Evolutionary conservation across 2,329 filamentous ascomycete genomes (phyloP).

Genomic region (Calonectria crousiana): DNA sequence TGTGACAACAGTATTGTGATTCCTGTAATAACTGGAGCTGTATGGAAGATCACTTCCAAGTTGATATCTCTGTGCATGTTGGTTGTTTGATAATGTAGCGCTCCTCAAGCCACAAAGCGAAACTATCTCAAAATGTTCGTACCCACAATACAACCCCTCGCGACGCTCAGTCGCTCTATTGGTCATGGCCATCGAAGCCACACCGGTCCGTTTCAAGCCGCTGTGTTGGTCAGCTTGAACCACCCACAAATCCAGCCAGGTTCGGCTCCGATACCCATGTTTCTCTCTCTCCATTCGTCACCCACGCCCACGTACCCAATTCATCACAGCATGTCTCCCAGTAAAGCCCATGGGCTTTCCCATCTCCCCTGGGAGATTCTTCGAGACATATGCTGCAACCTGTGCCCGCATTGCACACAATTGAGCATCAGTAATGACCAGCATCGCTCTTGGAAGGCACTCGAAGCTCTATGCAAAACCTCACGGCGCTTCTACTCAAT

Average conservation of each 20-base stretch:
- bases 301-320: background rate
- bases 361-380: background rate
- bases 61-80: background rate
- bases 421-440: background rate
- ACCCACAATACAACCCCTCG: background rate
- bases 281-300: background rate
- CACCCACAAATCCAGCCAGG: background rate
- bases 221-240: background rate
- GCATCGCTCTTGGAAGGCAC: background rate
- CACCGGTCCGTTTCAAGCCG: background rate
- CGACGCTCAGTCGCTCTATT: background rate
- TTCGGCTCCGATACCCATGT: background rate
- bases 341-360: background rate
- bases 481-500: background rate
- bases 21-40: background rate
- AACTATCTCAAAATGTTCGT: background rate
- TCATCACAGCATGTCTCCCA: background rate
- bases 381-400: background rate
- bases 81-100: background rate
- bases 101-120: background rate
- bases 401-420: background rate
- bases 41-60: background rate
- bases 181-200: background rate
- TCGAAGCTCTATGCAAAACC: background rate
- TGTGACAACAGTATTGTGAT: background rate